Base-by-base conservation (phyloP, 2,329 filamentous ascomycete species). In the Cytospora paraplurivora region DNA sequence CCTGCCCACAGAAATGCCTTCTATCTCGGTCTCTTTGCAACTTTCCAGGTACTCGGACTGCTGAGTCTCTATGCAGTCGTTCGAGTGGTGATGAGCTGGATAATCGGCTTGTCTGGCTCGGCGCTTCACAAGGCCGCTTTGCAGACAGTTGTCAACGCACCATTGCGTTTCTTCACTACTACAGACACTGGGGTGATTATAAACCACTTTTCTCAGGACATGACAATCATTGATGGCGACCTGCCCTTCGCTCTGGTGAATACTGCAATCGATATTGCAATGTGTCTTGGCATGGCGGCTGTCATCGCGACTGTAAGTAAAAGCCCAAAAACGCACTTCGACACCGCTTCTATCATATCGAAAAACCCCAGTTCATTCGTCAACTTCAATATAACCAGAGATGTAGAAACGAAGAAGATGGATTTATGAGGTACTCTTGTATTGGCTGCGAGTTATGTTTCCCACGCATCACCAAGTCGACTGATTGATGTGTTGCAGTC, bases 141-240 rank as follows among this genome's bases (percentile, higher is more conserved):
- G 4, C 62, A 64, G 10, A 76, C 75, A 0, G 71, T 76, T 13
- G 73, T 76, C 66, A 59, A 63, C 3, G 72, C 75, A 12, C 70
- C 74, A 1, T 71, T 76, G 10, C 59, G 66, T 1, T 62, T 68
- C 34, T 68, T 72, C 19, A 69, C 67, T 19, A 62, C 60, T 12
- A 69, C 68, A 4, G 70, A 72, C 60, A 68, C 68, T 0, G 71
- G 71, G 4, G 66, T 66, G 3, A 59, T 71, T 17, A 68, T 71
- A 17, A 72, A 71, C 34, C 54, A 70, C 54, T 72, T 72, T 58
- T 71, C 67, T 11, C 70, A 72, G 54, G 77, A 79, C 61, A 72
- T 79, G 67, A 74, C 75, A 0, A 70, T 79, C 2, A 71, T 79
- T 5, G 77, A 79, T 57, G 72, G 74, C 3, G 71, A 76, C 34